phyloP scores from a whole-genome alignment of 2,329 filamentous ascomycete genomes.

The Alternaria dauci region DNA sequence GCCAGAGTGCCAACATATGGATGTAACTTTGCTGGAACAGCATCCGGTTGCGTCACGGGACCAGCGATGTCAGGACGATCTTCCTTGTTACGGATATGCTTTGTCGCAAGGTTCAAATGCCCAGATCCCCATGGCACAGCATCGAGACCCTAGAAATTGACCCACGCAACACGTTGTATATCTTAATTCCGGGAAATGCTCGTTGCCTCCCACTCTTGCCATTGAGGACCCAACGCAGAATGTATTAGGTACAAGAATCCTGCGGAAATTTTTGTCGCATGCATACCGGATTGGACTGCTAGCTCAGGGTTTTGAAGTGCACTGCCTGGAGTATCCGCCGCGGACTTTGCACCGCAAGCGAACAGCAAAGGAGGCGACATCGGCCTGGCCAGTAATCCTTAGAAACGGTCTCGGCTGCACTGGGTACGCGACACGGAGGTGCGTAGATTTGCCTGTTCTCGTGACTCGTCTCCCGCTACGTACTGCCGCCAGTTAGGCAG shows the following conservation, averaged over 20 bases:
- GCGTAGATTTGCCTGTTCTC: constrained; percentile 37
- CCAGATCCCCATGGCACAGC: not conserved
- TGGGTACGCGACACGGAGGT: constrained; percentile 30
- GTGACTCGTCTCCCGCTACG: constrained; percentile 43
- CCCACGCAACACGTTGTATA: constrained; percentile 1
- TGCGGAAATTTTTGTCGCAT: constrained; percentile 10
- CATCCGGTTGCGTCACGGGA: not conserved
- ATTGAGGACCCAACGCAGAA: constrained; percentile 16
- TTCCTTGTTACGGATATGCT: not conserved
- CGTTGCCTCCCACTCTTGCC: constrained; percentile 23
- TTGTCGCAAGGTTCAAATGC: not conserved
- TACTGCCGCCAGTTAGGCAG: constrained; percentile 27
- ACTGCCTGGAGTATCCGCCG: constrained; percentile 42
- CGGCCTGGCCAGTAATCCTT: constrained; percentile 34
- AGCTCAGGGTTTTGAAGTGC: constrained; percentile 14
- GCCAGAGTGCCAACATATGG: not conserved
- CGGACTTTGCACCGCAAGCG: constrained; percentile 15
- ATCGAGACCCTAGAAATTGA: constrained; percentile 24
- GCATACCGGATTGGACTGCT: constrained; percentile 21
- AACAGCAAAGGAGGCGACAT: constrained; percentile 42
- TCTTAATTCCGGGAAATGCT: constrained; percentile 18
- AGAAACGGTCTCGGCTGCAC: constrained; percentile 12
- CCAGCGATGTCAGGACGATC: constrained; percentile 1
- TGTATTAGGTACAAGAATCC: constrained; percentile 30
- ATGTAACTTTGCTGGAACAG: not conserved